These are phyloP conservation scores for Leccinum arenicola DNA, from an alignment of 768 basidiomycete species.

Conservation along the genomic window DNA sequence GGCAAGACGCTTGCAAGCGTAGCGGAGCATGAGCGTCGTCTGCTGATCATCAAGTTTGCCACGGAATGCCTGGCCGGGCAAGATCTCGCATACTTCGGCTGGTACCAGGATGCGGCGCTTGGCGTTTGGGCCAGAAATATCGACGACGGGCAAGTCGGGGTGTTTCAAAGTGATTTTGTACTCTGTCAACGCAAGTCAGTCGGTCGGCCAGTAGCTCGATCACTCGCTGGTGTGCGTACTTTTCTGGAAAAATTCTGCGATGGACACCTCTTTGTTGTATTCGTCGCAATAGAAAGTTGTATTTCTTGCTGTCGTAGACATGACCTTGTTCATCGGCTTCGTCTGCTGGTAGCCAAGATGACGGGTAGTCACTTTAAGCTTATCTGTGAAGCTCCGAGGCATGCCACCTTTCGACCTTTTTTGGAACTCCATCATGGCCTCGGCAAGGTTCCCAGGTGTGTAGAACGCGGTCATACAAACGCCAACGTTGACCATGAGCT, in stretches of 20 bases:
- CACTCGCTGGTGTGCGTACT: constrained; percentile 41
- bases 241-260: constrained; percentile 59
- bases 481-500: constrained; percentile 54
- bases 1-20: constrained; percentile 61
- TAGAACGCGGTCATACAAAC: constrained; percentile 55
- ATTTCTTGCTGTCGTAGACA: constrained; percentile 38
- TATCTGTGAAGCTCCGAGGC: constrained; percentile 47
- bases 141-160: constrained; percentile 55
- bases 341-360: constrained; percentile 54
- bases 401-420: constrained; percentile 40
- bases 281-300: constrained; percentile 59
- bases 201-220: neutral
- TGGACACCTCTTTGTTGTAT: constrained; percentile 48
- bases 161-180: constrained; percentile 51
- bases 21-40: constrained; percentile 67
- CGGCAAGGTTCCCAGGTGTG: constrained; percentile 58
- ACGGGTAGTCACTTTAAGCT: constrained; percentile 53
- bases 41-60: constrained; percentile 60
- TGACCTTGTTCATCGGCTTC: constrained; percentile 45
- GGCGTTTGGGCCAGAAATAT: constrained; percentile 41
- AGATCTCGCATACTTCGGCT: constrained; percentile 69
- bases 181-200: constrained; percentile 39
- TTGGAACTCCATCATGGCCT: constrained; percentile 51
- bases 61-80: constrained; percentile 54
- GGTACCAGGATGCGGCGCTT: constrained; percentile 46